Base-by-base conservation (phyloP, 108 stramenopile genomes). In the Aurantiochytrium sp. region DNA sequence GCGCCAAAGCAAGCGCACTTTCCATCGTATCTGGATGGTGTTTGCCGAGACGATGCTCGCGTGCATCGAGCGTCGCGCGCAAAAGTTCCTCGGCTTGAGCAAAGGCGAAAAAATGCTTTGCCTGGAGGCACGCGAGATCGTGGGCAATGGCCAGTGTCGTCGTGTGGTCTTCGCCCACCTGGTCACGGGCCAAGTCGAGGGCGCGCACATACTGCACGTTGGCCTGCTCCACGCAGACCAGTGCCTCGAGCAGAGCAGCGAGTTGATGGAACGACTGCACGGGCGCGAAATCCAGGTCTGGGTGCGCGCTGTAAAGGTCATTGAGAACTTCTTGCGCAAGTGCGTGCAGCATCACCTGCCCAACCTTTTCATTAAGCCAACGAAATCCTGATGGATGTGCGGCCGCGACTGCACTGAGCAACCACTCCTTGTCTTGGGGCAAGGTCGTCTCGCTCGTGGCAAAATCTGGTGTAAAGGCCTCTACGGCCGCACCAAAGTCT, bases 321-420 rank as follows among this genome's bases (percentile, higher is more conserved):
- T 53, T 83, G 23, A 83, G 51, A 23, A 83, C 51, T 45, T 83
- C 76, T 83, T 83, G 49, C n/a, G 49, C 45, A 3, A 83, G 76
- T 16, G 49, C 45, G 25, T 83, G 76, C 49, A 83, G 51, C 76
- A 83, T 53, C 12, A 83, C 49, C 28, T 83, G 45, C 8, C 76
- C 76, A 12, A 83, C 76, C 76, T 83, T 47, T 53, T 83, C 76
- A 35, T 83, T 83, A 23, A 83, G 49, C 76, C 76, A 83, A 23
- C 76, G 45, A 53, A 53, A 47, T 12, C 76, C 76, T 0, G 76
- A 83, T 21, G 76, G 76, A 23, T 83, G 76, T 12, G 76, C 76
- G 45, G 76, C 76, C 19, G 49, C 51, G 1, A 83, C 76, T 6
- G 76, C 76, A 18, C 16, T 83, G 49, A 83, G 51, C 12, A 83